phyloP scores from a whole-genome alignment of 768 basidiomycete species.

The Amanita exitialis region DNA sequence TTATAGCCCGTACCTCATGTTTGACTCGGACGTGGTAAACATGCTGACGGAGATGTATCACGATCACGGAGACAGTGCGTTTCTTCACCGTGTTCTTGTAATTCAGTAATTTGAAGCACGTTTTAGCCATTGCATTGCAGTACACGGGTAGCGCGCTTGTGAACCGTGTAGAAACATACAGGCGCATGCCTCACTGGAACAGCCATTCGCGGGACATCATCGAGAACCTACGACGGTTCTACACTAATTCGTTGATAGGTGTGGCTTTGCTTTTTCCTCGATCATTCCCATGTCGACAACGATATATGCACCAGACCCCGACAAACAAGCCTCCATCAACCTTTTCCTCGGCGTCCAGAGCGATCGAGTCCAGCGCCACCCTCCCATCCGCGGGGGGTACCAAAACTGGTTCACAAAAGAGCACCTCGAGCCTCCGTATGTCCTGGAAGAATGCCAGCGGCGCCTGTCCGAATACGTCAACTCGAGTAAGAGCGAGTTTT shows the following conservation, averaged over 20 bases:
- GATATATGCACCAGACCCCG: constrained; percentile 53
- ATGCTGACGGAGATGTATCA: constrained; percentile 99
- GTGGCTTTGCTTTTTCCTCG: constrained; percentile 1
- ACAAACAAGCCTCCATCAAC: constrained; percentile 96
- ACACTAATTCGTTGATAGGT: constrained; percentile 91
- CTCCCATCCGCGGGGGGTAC: constrained; percentile 61
- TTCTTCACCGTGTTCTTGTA: not conserved
- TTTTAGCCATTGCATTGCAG: constrained; percentile 81
- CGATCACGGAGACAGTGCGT: constrained; percentile 89
- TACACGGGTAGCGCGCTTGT: constrained; percentile 96
- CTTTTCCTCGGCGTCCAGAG: constrained; percentile 82
- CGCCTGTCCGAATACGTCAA: constrained; percentile 53
- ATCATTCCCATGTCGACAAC: not conserved
- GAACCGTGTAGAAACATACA: constrained; percentile 92
- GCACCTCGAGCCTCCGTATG: constrained; percentile 60
- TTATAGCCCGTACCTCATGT: constrained; percentile 73
- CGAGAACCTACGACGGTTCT: constrained; percentile 90
- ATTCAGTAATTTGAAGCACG: constrained; percentile 5
- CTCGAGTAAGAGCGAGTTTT: constrained; percentile 54
- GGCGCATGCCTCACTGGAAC: constrained; percentile 94
- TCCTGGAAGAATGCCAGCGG: constrained; percentile 50
- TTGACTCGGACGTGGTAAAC: constrained; percentile 91
- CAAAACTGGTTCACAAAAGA: constrained; percentile 77
- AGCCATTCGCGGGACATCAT: constrained; percentile 95
- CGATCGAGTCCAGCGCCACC: constrained; percentile 37